Evolutionary conservation across 2,329 filamentous ascomycete genomes (phyloP).

Genomic region (Sordariomycetes sp.): DNA sequence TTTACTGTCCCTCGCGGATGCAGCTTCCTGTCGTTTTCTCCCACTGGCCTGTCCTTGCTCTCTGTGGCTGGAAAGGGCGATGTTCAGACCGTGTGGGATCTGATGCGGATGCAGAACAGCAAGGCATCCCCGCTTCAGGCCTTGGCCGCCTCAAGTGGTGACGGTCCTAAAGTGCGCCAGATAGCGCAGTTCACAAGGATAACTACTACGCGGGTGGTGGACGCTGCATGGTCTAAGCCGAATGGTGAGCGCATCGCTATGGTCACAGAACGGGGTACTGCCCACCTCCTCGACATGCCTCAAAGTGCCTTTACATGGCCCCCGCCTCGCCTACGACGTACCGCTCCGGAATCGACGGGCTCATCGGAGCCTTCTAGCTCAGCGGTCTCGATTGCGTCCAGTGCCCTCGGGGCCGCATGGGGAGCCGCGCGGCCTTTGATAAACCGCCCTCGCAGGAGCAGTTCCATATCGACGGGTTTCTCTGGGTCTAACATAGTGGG

Average conservation of each 20-base stretch:
- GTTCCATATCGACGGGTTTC: conserved; percentile 15
- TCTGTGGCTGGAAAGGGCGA: conserved; percentile 78
- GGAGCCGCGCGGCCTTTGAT: conserved; percentile 52
- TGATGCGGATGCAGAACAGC: conserved; percentile 52
- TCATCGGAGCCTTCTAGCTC: conserved; percentile 34
- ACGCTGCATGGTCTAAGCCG: conserved; percentile 76
- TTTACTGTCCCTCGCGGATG: conserved; percentile 63
- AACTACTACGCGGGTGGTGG: conserved; percentile 82
- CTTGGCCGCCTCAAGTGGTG: conserved; percentile 19
- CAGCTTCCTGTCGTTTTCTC: conserved; percentile 69
- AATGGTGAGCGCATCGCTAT: conserved; percentile 75
- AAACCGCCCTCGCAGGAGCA: conserved; percentile 38
- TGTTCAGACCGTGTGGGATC: conserved; percentile 68
- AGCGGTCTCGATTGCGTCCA: conserved; percentile 57
- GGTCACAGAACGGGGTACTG: conserved; percentile 87
- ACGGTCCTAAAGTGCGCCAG: conserved; percentile 57
- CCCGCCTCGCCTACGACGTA: conserved; percentile 45
- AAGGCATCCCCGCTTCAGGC: conserved; percentile 47
- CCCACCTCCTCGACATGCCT: conserved; percentile 83
- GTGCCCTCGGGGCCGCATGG: conserved; percentile 55
- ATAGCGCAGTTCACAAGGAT: conserved; percentile 81
- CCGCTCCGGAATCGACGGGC: conserved; percentile 26
- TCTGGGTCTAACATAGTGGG: conserved; percentile 17
- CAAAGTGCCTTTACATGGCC: conserved; percentile 78
- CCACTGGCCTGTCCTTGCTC: conserved; percentile 59